Conservation (phyloP, 1,284 basidiomycete genomes). For the Porogramme epimiltina region DNA sequence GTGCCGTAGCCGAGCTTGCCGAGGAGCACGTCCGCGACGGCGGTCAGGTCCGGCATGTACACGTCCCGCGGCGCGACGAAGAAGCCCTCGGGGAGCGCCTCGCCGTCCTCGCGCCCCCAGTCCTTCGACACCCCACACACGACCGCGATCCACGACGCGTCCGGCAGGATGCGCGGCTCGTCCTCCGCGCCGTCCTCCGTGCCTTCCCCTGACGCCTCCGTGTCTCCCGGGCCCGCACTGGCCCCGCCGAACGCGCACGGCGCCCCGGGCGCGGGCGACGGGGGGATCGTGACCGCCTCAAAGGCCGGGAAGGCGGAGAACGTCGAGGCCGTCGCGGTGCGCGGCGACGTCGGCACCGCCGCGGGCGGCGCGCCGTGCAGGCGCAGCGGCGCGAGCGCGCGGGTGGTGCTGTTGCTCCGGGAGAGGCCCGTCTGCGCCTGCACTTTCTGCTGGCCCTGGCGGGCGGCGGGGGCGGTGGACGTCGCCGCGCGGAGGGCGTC, state of each 20-base stretch:
- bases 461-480: background rate
- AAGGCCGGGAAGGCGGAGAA: conserved; percentile 13
- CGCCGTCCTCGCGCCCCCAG: conserved; percentile 47
- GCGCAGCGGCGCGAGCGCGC: conserved; percentile 35
- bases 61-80: conserved; percentile 74
- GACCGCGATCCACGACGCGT: conserved; percentile 73
- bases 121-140: conserved; percentile 73
- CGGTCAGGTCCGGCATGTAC: conserved; percentile 81
- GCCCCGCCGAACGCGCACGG: conserved; percentile 1
- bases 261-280: conserved; percentile 25
- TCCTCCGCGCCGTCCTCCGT: conserved; percentile 25
- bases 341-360: conserved; percentile 30
- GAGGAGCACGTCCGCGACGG: conserved; percentile 71
- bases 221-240: background rate
- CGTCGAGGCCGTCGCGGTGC: conserved; percentile 7
- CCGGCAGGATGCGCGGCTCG: conserved; percentile 53
- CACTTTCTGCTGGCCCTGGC: too few species aligned
- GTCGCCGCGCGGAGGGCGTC: conserved; percentile 21
- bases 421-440: too few species aligned
- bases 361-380: conserved; percentile 47
- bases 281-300: conserved; percentile 28
- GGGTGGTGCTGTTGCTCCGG: conserved; percentile 8
- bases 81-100: conserved; percentile 65
- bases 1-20: conserved; percentile 79
- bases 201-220: background rate